Base-by-base conservation (phyloP, 495 filamentous ascomycete species). In the Podospora appendiculata region DNA sequence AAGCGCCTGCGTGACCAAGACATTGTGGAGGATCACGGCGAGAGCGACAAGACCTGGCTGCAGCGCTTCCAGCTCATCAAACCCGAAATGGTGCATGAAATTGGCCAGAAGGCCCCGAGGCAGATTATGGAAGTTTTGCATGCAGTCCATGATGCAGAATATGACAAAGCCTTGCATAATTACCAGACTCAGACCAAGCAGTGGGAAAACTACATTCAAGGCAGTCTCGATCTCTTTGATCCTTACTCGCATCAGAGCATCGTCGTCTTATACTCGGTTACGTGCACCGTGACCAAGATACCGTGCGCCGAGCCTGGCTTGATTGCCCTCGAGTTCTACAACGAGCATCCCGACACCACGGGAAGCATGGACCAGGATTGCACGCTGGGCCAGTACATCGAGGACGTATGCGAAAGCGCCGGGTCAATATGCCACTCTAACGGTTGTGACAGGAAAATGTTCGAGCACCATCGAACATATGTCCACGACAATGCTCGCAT, bases 401-500 rank as follows among this genome's bases (percentile, higher is more conserved):
- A 99, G 61, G 88, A 95, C 59, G 67, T 97, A 6, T 95, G 89
- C 65, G 71, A 86, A 36, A 77, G 79, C 54, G 87, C 88, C 3
- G 81, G 86, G 59, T 77, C 80, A 6, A 71, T 83, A 4, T 99
- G 94, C 64, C 84, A 79, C 7, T 79, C 85, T 10, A 89, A 93
- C 58, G 86, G 87, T 11, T 99, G 94, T 61, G 90, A 94, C 54
- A 83, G 83, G 45, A 87, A 81, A 56, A 90, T 96, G 89, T 78
- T 82, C 53, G 88, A 97, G 54, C 94, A 99, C 65, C 89, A 97
- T 68, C 83, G 92, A 48, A 94, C 95, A 45, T 99, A 97, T 62
- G 94, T 97, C 4, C 94, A 99, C 61, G 94, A 92, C 10, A 88
- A 95, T 66, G 93, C 90, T 16, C 89, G 94, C 51, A 79, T 99